phyloP scores from a whole-genome alignment of 2,329 filamentous ascomycete species.

The Epichloe coenophiala region DNA sequence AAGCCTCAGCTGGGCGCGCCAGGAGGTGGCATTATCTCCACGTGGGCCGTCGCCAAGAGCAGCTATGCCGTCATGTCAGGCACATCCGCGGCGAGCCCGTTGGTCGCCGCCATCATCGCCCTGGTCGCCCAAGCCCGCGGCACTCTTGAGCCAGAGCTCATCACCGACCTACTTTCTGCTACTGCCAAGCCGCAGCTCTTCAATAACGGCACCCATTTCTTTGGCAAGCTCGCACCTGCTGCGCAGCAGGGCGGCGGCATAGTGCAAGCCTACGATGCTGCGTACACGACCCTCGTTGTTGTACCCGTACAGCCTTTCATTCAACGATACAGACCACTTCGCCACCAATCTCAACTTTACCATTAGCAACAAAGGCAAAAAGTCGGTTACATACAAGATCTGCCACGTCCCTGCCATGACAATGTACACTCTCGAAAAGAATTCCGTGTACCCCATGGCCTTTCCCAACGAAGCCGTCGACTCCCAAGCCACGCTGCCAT shows the following conservation, averaged over 20 bases:
- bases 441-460: conserved; percentile 20
- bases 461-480: conserved; percentile 32
- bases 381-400: conserved; percentile 37
- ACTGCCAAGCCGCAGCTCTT: conserved; percentile 35
- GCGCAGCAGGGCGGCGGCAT: conserved; percentile 47
- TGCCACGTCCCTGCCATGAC: conserved; percentile 35
- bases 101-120: conserved; percentile 39
- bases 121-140: conserved; percentile 36
- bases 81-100: conserved; percentile 47
- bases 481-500: conserved; percentile 27
- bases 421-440: conserved; percentile 32
- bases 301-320: conserved; percentile 40
- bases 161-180: conserved; percentile 36
- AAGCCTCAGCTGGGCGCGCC: conserved; percentile 43
- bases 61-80: conserved; percentile 39
- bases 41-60: conserved; percentile 31
- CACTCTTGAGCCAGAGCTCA: conserved; percentile 31
- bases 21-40: conserved; percentile 43
- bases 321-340: conserved; percentile 50
- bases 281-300: conserved; percentile 38
- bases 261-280: conserved; percentile 45
- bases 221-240: conserved; percentile 36
- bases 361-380: conserved; percentile 38
- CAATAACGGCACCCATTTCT: conserved; percentile 26
- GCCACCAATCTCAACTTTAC: conserved; percentile 33